Conservation (phyloP, 192 early-diverging fungal genomes). For the Cetraspora pellucida region DNA sequence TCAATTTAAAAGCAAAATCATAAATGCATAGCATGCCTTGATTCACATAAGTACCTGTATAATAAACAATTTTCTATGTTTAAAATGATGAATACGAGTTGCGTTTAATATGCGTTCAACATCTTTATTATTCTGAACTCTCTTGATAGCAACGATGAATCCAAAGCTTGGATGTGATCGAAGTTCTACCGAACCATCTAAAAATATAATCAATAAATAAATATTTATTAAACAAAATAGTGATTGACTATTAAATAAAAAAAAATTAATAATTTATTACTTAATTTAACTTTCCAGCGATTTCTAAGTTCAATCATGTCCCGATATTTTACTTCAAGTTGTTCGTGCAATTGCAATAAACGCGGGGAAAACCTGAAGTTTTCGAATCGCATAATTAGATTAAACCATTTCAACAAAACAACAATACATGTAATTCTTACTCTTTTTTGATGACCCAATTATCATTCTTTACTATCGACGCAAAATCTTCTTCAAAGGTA, state of each 20-base stretch:
- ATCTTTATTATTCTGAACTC: neutral
- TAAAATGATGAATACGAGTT: neutral
- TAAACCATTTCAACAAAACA: too few relatives aligned
- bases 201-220: neutral
- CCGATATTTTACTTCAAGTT: constrained; percentile 46
- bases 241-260: neutral
- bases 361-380: constrained; percentile 40
- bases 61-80: constrained; percentile 12
- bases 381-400: neutral
- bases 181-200: constrained; percentile 25
- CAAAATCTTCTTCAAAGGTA: neutral
- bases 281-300: constrained; percentile 42
- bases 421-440: constrained; percentile 9
- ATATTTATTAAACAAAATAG: neutral
- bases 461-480: constrained; percentile 22
- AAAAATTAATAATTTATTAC: constrained; percentile 30
- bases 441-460: constrained; percentile 54
- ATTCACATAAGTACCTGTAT: constrained; percentile 1
- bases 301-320: constrained; percentile 47
- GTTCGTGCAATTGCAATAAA: constrained; percentile 44
- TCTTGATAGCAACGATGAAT: constrained; percentile 7
- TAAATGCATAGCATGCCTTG: too few relatives aligned
- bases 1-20: too few relatives aligned
- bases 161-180: constrained; percentile 19
- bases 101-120: neutral